phyloP scores from a whole-genome alignment of 139 green algal genomes.

The Penium margaritaceum region DNA sequence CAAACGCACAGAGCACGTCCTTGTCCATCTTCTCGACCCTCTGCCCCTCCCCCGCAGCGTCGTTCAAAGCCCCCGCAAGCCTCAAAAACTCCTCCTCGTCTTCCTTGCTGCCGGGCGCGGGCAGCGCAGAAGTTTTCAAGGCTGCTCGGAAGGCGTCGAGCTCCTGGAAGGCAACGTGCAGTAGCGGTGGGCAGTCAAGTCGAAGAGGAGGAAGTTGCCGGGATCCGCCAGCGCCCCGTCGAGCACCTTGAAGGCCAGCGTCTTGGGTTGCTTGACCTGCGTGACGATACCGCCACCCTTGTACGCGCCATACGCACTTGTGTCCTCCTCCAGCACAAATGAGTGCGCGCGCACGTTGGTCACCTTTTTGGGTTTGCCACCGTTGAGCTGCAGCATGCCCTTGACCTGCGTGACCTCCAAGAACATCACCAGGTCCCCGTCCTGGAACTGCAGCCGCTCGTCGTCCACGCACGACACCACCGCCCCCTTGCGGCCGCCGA shows the following conservation, averaged over 20 bases:
- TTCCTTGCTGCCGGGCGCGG: slow-evolving; percentile 53
- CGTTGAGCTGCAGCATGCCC: slow-evolving; percentile 41
- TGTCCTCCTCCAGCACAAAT: slow-evolving; percentile 88
- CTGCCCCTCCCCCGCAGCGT: slow-evolving; percentile 1
- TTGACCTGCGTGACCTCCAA: slow-evolving; percentile 77
- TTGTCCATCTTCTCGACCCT: slow-evolving; percentile 41
- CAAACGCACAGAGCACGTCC: too few species aligned
- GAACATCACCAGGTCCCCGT: slow-evolving; percentile 62
- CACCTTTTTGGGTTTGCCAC: slow-evolving; percentile 50
- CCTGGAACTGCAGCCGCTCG: slow-evolving; percentile 91
- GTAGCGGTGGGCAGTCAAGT: slow-evolving; percentile 84
- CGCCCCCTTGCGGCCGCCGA: too few species aligned
- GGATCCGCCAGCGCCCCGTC: slow-evolving; percentile 62
- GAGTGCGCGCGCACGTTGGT: slow-evolving; percentile 82
- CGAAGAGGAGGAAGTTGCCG: slow-evolving; percentile 86
- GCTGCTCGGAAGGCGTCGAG: slow-evolving; percentile 77
- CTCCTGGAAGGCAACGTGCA: slow-evolving; percentile 90
- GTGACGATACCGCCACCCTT: slow-evolving; percentile 77
- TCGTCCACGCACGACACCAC: slow-evolving; percentile 94
- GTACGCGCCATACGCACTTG: slow-evolving; percentile 64
- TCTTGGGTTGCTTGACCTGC: slow-evolving; percentile 78
- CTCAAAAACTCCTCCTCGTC: slow-evolving; percentile 69
- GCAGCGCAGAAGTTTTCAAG: slow-evolving; percentile 48
- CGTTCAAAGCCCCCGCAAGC: slow-evolving; percentile 64
- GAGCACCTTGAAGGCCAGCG: slow-evolving; percentile 72